Conservation (phyloP, 345 rosid species). For the Citrus cavaleriei region DNA sequence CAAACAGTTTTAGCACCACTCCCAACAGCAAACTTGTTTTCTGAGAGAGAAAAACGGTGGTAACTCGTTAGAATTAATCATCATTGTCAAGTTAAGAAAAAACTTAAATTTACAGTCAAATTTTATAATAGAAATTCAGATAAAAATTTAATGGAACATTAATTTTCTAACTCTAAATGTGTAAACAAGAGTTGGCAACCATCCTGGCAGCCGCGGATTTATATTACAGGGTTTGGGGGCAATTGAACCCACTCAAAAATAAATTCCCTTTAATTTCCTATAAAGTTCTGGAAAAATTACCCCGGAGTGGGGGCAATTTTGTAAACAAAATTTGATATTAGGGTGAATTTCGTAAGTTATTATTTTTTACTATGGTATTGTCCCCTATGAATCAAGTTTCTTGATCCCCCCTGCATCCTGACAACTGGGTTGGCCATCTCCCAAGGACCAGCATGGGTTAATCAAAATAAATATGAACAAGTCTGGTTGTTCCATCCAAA, state of each 20-base stretch:
- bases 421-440: neutral
- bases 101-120: neutral
- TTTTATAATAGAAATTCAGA: neutral
- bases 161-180: neutral
- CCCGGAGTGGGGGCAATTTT: too few relatives aligned
- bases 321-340: too few relatives aligned
- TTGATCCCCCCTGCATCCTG: neutral
- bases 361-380: too few relatives aligned
- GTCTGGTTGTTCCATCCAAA: neutral
- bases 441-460: neutral
- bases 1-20: conserved; percentile 98
- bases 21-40: conserved; percentile 98
- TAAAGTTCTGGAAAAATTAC: too few relatives aligned
- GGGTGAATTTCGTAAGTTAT: too few relatives aligned
- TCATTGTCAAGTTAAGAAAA: neutral
- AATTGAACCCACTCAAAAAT: too few relatives aligned
- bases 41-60: conserved; percentile 28
- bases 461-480: neutral
- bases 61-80: neutral
- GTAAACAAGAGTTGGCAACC: neutral
- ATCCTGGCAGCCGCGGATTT: too few relatives aligned
- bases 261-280: too few relatives aligned
- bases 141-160: neutral
- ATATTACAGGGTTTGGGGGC: too few relatives aligned
- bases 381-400: too few relatives aligned